Evolutionary conservation across 83 land plant genomes (phyloP).

Genomic region (Larix sibirica): DNA sequence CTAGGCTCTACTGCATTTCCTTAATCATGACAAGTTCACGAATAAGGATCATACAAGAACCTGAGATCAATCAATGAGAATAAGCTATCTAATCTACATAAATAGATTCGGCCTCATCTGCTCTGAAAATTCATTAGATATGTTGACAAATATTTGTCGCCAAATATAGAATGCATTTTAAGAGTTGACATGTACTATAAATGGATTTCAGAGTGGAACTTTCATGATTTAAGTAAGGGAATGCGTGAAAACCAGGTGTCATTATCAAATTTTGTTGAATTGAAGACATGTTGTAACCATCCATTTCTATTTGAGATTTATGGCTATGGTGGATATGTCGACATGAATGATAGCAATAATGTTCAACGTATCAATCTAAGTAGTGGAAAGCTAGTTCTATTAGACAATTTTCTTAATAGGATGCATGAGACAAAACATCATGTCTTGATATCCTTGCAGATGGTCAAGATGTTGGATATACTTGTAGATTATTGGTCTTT

Average conservation of each 20-base stretch:
- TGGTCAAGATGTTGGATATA: conserved; percentile 87
- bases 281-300: conserved; percentile 99
- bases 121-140: conserved; percentile 97
- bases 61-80: conserved; percentile 87
- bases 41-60: conserved; percentile 93
- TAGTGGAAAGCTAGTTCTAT: conserved; percentile 97
- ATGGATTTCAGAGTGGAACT: conserved; percentile 99
- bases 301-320: conserved; percentile 97
- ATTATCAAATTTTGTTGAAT: conserved; percentile 92
- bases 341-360: conserved; percentile 65
- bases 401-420: conserved; percentile 80
- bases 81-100: conserved; percentile 95
- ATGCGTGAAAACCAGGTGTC: conserved; percentile 99
- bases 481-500: conserved; percentile 92
- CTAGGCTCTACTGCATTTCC: conserved; percentile 95
- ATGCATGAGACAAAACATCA: conserved; percentile 93
- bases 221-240: conserved; percentile 92
- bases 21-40: conserved; percentile 86
- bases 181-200: conserved; percentile 98
- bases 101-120: conserved; percentile 92
- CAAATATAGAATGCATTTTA: conserved; percentile 96
- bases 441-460: conserved; percentile 98
- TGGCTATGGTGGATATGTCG: conserved; percentile 94
- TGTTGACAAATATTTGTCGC: conserved; percentile 99
- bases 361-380: conserved; percentile 84